Base-by-base conservation (phyloP, 306 rosid species). In the Heteromeles arbutifolia region DNA sequence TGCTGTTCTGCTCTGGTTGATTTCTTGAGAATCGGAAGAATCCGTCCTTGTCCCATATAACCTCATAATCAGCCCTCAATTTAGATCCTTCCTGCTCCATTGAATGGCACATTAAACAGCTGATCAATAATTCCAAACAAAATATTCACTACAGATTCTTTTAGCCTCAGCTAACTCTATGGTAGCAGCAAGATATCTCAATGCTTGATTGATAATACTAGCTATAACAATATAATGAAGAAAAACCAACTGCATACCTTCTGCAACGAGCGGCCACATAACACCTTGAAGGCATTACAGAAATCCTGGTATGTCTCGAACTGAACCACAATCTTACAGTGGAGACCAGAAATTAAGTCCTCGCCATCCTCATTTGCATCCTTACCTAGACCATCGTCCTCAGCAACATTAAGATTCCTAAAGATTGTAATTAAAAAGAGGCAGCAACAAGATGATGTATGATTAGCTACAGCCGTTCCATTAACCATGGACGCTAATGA, bases 321-420 rank as follows among this genome's bases (percentile, higher is more conserved):
- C 88, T 95, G 98, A 84, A 90, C 97, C 68, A 90, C 89, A 74
- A 95, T 84, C 89, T 87, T 95, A 85, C 97, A 95, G 81, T 87
- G 90, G 69, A 95, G 93, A 70, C 97, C 97, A 2, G 93, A 84
- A 79, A 90, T 89, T 79, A 95, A 74, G 80, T 78, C 88, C 61
- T 28, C 86, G 65, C 80, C 80, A 44, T 87, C 97, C 78, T 90
- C 90, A 28, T 82, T 72, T 48, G 78, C 88, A 78, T 88, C 91
- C 88, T 92, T 87, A 67, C 83, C 87, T 64, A 84, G 83, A 82
- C 83, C 88, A 85, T 90, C 81, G 73, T 92, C 98, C 91, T 83
- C 98, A 10, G 93, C 89, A 85, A 92, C 91, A 88, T 85, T 80
- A 82, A 95, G 92, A 86, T 92, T 90, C 93, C 98, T 92, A 77